Evolutionary conservation across 2,329 filamentous ascomycete species (phyloP), one percentile per base, ranked within the genome.

Genomic region (Botrytis medusae): DNA sequence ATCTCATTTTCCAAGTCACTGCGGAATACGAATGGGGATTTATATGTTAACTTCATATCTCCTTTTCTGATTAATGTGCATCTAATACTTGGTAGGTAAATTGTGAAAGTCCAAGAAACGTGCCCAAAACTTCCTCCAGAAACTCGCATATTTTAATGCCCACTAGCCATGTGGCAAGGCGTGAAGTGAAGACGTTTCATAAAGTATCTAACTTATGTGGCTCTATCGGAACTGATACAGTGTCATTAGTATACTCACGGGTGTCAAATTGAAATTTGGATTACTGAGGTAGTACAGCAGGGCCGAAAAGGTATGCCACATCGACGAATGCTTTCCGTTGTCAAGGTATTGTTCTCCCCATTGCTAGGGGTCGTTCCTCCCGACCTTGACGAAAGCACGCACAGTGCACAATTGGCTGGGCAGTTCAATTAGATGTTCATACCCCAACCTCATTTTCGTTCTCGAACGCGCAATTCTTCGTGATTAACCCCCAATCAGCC

Each of bases 181-280:
- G 59, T 25, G 22, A 61, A 25, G 59, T 61, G 34, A 61, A n/a
- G 59, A 61, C 59, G 59, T 61, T 61, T 61, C 59, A 61, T 40
- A 22, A 61, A 61, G 25, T 25, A 40, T 40, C 37, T 40, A 34
- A 40, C 34, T 61, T n/a, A n/a, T 25, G 59, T 61, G 34, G 59
- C 59, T 61, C 34, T 61, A n/a, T 40, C 59, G 25, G 59, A 34
- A n/a, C 59, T 25, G 59, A 37, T 61, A 61, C 37, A 61, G 8
- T 40, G 32, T 16, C 4, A 61, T 61, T 61, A n/a, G 59, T 22
- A 37, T 25, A 61, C 22, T 18, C 59, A 57, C 51, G 51, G 51
- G 51, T n/a, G 14, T 40, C 59, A n/a, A 40, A 61, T 61, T 40
- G 22, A 8, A 37, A 40, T 34, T 37, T 40, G 7, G 22, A 22